phyloP scores from a whole-genome alignment of 805 yeast species.

The Naumovozyma castellii region DNA sequence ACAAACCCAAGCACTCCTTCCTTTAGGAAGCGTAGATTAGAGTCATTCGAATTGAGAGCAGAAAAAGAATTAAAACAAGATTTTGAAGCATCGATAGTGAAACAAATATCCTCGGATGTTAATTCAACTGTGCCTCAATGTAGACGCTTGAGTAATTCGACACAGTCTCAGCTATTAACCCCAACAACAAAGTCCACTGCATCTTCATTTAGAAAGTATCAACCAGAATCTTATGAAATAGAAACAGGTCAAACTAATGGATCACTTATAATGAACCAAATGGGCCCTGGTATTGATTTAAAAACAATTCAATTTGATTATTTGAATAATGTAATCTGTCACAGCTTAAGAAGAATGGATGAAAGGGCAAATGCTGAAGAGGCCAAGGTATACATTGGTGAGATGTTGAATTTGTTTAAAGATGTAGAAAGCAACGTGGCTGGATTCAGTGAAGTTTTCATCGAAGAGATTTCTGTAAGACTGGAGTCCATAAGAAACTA shows the following conservation, averaged over 20 bases:
- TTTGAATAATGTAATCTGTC: slow-evolving; percentile 34
- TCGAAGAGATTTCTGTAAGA: slow-evolving; percentile 49
- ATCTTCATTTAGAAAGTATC: slow-evolving; percentile 15
- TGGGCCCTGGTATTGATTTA: background rate
- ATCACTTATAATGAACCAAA: background rate
- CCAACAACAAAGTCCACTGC: slow-evolving; percentile 16
- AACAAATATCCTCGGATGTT: too few relatives aligned
- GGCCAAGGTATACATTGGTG: slow-evolving; percentile 39
- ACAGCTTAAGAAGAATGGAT: slow-evolving; percentile 40
- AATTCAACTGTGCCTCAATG: too few relatives aligned
- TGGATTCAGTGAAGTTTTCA: slow-evolving; percentile 56
- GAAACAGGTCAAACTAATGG: too few relatives aligned
- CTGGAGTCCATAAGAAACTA: slow-evolving; percentile 24
- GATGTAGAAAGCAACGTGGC: slow-evolving; percentile 44
- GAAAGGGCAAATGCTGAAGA: slow-evolving; percentile 43
- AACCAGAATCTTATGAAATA: slow-evolving; percentile 8
- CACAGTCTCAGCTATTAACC: slow-evolving; percentile 15
- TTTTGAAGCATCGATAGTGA: too few relatives aligned
- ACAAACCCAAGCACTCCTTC: slow-evolving; percentile 17
- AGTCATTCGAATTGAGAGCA: slow-evolving; percentile 12
- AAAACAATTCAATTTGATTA: slow-evolving; percentile 24
- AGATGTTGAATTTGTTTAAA: slow-evolving; percentile 34
- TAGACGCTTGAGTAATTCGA: too few relatives aligned
- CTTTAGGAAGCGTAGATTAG: slow-evolving; percentile 11
- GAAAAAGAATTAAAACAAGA: too few relatives aligned